Percentiles rank a stretch among this genome's conserved stretches.
These are phyloP conservation scores for Penicillium sp. DNA, from an alignment of 2,329 filamentous ascomycete species.

Conservation along the genomic window DNA sequence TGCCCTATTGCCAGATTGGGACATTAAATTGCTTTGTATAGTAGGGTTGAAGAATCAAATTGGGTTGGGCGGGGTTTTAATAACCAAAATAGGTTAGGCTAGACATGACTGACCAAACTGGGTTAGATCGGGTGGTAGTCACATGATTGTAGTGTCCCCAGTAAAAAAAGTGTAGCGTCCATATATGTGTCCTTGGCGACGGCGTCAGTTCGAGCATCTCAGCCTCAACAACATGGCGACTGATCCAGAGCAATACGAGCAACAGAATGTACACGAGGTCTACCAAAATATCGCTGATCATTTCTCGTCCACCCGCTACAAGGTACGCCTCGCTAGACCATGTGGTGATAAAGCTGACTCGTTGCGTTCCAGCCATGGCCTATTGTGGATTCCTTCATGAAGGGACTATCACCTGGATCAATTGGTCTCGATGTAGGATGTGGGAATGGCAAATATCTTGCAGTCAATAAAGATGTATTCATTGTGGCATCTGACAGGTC, in stretches of 20 bases:
- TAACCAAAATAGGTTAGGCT: too few species aligned
- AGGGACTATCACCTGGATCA: slow-evolving; percentile 58
- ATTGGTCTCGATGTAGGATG: slow-evolving; percentile 89
- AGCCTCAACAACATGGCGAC: slow-evolving; percentile 8
- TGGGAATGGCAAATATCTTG: slow-evolving; percentile 93
- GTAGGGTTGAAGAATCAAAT: too few species aligned
- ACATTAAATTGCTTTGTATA: too few species aligned
- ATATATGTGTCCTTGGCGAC: too few species aligned
- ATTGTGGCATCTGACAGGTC: slow-evolving; percentile 82
- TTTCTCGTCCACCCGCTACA: slow-evolving; percentile 53
- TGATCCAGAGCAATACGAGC: slow-evolving; percentile 58
- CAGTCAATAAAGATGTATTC: slow-evolving; percentile 69
- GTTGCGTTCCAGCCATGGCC: slow-evolving; percentile 67
- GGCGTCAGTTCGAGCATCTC: too few species aligned
- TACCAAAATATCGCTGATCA: slow-evolving; percentile 58
- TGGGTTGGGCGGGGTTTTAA: too few species aligned
- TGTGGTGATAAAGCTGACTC: not conserved
- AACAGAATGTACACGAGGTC: slow-evolving; percentile 79
- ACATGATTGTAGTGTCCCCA: too few species aligned
- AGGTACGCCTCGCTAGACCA: slow-evolving; percentile 43
- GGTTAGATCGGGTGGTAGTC: too few species aligned
- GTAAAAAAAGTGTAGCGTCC: too few species aligned
- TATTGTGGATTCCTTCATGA: slow-evolving; percentile 73
- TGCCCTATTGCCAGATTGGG: too few species aligned
- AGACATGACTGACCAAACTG: too few species aligned